These are phyloP conservation scores for Avena sativa DNA, from an alignment of 176 grass and related monocot species.

Conservation along the genomic window DNA sequence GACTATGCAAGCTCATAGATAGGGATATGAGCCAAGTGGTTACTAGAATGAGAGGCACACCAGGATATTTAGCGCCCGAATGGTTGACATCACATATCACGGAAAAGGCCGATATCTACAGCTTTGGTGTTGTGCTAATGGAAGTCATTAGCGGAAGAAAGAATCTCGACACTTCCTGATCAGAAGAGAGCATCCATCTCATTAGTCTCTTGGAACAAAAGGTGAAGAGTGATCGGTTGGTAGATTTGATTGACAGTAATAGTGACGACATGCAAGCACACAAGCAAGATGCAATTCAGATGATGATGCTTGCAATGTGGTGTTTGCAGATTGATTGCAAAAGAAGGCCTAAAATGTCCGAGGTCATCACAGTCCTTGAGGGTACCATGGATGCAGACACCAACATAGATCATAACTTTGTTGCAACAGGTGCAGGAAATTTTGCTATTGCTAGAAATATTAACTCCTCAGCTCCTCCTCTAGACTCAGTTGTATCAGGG, in stretches of 20 bases:
- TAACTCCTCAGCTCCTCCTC: background rate
- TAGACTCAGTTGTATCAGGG: conserved; percentile 42
- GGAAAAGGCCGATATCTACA: conserved; percentile 34
- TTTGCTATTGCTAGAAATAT: background rate
- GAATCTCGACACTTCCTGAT: conserved; percentile 50
- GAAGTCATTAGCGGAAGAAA: conserved; percentile 60
- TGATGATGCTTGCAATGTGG: conserved; percentile 59
- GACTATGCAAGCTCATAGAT: background rate
- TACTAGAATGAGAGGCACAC: conserved; percentile 18
- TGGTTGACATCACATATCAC: conserved; percentile 40
- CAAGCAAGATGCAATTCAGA: conserved; percentile 25
- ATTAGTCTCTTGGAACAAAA: conserved; percentile 41
- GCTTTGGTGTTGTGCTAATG: conserved; percentile 62
- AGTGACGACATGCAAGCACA: conserved; percentile 25
- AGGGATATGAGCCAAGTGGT: conserved; percentile 14
- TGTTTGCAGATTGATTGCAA: conserved; percentile 49
- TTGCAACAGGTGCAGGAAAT: background rate
- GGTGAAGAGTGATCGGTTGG: conserved; percentile 28
- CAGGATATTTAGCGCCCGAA: conserved; percentile 47
- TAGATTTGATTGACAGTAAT: conserved; percentile 30
- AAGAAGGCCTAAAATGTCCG: conserved; percentile 59
- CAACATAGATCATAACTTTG: conserved; percentile 32
- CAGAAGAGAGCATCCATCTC: conserved; percentile 35
- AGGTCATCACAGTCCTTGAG: conserved; percentile 56
- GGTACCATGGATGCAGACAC: conserved; percentile 36